Conservation (phyloP, 306 rosid species). For the Rosa persica region DNA sequence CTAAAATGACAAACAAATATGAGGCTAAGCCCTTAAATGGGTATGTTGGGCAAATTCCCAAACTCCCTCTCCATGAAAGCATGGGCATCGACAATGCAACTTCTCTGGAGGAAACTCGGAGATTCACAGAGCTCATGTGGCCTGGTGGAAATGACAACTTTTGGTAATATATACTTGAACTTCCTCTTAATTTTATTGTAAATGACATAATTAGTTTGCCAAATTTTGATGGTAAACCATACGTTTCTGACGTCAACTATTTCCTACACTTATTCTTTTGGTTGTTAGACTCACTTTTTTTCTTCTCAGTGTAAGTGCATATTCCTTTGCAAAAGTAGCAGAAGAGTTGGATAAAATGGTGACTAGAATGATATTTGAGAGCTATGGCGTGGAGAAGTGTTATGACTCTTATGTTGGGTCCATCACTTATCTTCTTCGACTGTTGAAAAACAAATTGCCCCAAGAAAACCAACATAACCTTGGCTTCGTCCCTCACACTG, state of each 20-base stretch:
- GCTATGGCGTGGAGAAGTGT: constrained; percentile 47
- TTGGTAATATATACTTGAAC: constrained; percentile 24
- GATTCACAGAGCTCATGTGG: constrained; percentile 45
- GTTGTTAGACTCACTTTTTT: background rate
- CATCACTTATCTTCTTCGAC: constrained; percentile 56
- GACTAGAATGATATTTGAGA: constrained; percentile 70
- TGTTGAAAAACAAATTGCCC: constrained; percentile 49
- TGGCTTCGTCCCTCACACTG: constrained; percentile 67
- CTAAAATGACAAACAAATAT: constrained; percentile 43
- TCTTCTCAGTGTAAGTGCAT: constrained; percentile 36
- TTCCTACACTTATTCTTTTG: background rate
- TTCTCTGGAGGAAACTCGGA: constrained; percentile 22
- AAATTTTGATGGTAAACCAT: background rate
- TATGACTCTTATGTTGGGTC: constrained; percentile 38
- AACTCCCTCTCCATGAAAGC: constrained; percentile 52
- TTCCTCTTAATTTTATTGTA: background rate
- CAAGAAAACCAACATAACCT: constrained; percentile 36
- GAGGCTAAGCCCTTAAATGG: constrained; percentile 46
- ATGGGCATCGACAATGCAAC: constrained; percentile 50
- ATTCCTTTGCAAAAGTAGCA: constrained; percentile 50
- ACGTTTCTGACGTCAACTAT: background rate
- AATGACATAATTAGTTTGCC: background rate
- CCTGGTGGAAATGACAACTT: constrained; percentile 42
- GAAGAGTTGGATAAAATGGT: constrained; percentile 61
- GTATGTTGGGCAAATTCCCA: constrained; percentile 43